Base-by-base conservation (phyloP, 2,329 filamentous ascomycete species). In the Falciphora oryzae region DNA sequence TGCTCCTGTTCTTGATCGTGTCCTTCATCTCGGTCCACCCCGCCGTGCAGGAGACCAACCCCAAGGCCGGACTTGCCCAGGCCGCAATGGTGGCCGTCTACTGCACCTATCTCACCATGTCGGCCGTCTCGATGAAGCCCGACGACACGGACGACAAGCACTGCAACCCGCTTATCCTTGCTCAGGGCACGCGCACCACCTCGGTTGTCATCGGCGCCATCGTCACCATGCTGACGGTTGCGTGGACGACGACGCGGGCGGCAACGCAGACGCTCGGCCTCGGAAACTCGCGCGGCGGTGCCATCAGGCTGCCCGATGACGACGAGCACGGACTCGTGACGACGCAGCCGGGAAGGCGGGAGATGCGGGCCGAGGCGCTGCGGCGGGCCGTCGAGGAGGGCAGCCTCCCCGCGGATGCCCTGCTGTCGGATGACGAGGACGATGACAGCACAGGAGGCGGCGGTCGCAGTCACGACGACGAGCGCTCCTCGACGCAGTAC, bases 71-170 rank as follows among this genome's bases (percentile, higher is more conserved):
- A 61, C 84, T 99, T 66, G 95, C 95, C n/a, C 95, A 99, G 75
- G 93, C 93, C 57, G 94, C 95, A 67, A 97, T 98, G 86, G 95
- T 99, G 59, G 92, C 93, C 25, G 86, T 97, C 65, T 99, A 99
- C 82, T 99, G 95, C 85, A 98, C 95, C 58, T 99, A 99, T 74
- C 86, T 99, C 64, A 99, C 95, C 69, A 92, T 99, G 88, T 97
- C 93, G 2, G 95, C 95, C 31, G 95, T 99, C 1, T 96, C 93
- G 64, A 98, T 99, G 95, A 94, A 99, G 72, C 95, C 95, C 0
- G 94, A 98, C 75, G 80, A 96, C 78, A 89, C 95, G 0, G 93
- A 97, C 73, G 83, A 97, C 80, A 89, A 91, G 71, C 85, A 91
- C 69, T 99, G 95, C 85, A 99, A 99, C 77, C 95, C 95, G 11